These are phyloP conservation scores for Alternaria viburni DNA, from an alignment of 2,329 filamentous ascomycete species.

Conservation along the genomic window DNA sequence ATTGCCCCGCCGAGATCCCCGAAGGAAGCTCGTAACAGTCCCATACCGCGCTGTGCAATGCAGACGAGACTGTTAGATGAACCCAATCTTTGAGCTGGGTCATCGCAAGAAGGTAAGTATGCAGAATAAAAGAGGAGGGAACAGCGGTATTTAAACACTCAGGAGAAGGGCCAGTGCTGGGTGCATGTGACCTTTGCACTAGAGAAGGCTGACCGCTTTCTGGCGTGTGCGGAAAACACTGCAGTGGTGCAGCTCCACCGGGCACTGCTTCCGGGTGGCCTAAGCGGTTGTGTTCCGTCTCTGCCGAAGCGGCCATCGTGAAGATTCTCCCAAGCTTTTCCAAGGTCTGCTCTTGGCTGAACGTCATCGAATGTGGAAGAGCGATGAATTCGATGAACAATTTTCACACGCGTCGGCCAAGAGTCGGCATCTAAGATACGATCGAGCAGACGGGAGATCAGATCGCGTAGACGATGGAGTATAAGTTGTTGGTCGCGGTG, in stretches of 20 bases:
- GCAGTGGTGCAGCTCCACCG: not conserved
- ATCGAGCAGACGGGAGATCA: not conserved
- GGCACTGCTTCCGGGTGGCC: not conserved
- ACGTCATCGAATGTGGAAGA: not conserved
- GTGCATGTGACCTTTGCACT: not conserved
- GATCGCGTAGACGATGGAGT: not conserved
- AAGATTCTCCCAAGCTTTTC: not conserved
- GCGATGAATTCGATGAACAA: not conserved
- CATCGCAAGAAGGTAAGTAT: conserved; percentile 46
- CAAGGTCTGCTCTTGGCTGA: conserved; percentile 2
- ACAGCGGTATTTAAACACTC: not conserved
- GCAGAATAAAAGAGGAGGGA: not conserved
- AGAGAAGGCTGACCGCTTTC: not conserved
- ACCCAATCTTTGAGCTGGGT: conserved; percentile 41
- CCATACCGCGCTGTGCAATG: conserved; percentile 49
- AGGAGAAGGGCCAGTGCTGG: not conserved
- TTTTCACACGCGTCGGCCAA: not conserved
- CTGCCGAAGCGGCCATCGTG: not conserved
- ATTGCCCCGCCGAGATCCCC: conserved; percentile 44
- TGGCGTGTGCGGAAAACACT: conserved; percentile 3
- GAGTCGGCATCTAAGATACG: not conserved
- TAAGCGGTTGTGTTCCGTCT: not conserved
- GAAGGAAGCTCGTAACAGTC: conserved; percentile 43
- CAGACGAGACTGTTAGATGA: conserved; percentile 40
- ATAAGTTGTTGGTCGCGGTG: conserved; percentile 2